Percentiles rank a stretch among this genome's conserved stretches.
Conservation (phyloP, 768 basidiomycete species). For the Pleurotus citrinopileatus region DNA sequence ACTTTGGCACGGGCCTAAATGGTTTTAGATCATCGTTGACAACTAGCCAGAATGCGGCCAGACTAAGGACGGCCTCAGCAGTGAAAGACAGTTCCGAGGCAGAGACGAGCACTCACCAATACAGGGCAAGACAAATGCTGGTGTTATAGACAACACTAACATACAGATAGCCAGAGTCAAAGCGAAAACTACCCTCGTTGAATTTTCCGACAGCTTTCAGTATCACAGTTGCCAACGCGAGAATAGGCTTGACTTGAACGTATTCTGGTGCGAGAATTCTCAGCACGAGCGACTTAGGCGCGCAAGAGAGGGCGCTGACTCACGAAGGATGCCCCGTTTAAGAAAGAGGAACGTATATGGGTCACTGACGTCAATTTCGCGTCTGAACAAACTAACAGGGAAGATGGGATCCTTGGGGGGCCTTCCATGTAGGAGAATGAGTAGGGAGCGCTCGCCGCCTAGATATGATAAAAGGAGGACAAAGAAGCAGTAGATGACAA, state of each 20-base stretch:
- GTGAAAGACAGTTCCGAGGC: not conserved
- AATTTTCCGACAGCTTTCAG: constrained; percentile 86
- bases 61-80: constrained; percentile 19
- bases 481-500: constrained; percentile 94
- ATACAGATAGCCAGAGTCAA: constrained; percentile 88
- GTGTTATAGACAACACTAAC: constrained; percentile 83
- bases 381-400: constrained; percentile 78
- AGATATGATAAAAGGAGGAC: constrained; percentile 77
- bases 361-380: constrained; percentile 90
- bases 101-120: constrained; percentile 43
- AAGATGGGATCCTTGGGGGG: constrained; percentile 86
- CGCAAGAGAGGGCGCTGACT: constrained; percentile 13
- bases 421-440: constrained; percentile 90
- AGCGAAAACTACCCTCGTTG: constrained; percentile 84
- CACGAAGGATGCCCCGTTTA: constrained; percentile 94
- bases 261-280: constrained; percentile 66
- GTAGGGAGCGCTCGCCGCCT: constrained; percentile 90
- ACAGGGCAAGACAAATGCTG: constrained; percentile 77
- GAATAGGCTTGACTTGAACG: constrained; percentile 91
- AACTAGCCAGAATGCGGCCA: constrained; percentile 96
- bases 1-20: constrained; percentile 93
- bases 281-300: not conserved
- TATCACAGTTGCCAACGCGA: constrained; percentile 81
- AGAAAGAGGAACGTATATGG: constrained; percentile 92
- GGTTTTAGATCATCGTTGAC: constrained; percentile 87